Base-by-base conservation (phyloP, 2,329 filamentous ascomycete species). In the Alternaria triticina region DNA sequence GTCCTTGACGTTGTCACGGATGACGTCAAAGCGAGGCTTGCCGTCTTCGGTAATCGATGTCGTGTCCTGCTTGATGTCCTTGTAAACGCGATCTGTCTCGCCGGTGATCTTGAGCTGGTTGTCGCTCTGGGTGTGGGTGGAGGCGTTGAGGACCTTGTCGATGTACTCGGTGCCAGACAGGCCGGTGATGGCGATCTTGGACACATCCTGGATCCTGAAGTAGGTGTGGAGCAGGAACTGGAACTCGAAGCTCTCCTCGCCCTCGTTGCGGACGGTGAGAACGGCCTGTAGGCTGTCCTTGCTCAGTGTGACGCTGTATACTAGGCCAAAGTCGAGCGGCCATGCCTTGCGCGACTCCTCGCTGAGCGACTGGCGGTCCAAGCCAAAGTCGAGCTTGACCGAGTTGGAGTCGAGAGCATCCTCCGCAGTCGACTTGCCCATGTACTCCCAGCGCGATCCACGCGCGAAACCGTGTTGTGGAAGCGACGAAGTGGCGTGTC, bases 401-500 rank as follows among this genome's bases (percentile, higher is more conserved):
- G 89, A 90, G 54, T 80, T 77, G 12, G 80, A 76, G 63, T 80
- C 80, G 44, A 74, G 69, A 9, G 84, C 86, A 52, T 77, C 77
- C 79, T 94, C 90, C 6, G 87, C 88, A n/a, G 87, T 90, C 7
- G 90, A 93, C 82, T 95, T 96, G 76, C 94, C 94, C 55, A 99
- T 86, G 79, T 96, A 97, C 80, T 98, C 94, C 96, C 96, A 99
- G 66, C 88, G 88, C 49, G 90, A 92, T 76, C 88, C 94, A 72
- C 96, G 93, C 43, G 95, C 96, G 81, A 99, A 97, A 70, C 96
- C 96, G 83, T 98, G 96, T 82, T 97, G 94, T 4, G 94, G 90
- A 25, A 99, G 90, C 69, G 88, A 84, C 55, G 88, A 88, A 27
- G 93, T 96, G n/a, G 91, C 86, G 69, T 91, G 88, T 79, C 94